Evolutionary conservation across 352 stramenopile genomes (phyloP).

Genomic region (Aphanomyces stellatus): DNA sequence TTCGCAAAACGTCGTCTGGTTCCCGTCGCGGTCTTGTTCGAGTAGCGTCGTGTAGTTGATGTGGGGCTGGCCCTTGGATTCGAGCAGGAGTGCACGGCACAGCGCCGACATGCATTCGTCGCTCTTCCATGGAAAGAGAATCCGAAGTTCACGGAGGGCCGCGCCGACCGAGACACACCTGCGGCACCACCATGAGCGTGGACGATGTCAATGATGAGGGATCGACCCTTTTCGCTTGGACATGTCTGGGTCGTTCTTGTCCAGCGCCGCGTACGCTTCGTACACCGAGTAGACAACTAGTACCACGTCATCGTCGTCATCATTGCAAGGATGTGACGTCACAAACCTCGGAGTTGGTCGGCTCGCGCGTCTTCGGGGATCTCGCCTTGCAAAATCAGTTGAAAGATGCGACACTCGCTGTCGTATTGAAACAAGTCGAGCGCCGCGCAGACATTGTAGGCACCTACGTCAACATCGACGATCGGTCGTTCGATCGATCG

Average conservation of each 20-base stretch:
- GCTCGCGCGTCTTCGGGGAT: constrained; percentile 35
- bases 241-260: constrained; percentile 37
- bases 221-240: not conserved
- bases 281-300: constrained; percentile 34
- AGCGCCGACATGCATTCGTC: constrained; percentile 35
- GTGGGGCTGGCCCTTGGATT: constrained; percentile 17
- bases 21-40: not conserved
- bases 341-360: constrained; percentile 33
- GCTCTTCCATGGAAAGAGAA: constrained; percentile 56
- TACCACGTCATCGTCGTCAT: not conserved
- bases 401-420: constrained; percentile 48
- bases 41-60: constrained; percentile 1
- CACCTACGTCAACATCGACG: not conserved
- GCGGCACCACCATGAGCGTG: not conserved
- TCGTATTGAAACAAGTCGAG: constrained; percentile 33
- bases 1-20: not conserved
- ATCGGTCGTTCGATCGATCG: no score
- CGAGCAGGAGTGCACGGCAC: constrained; percentile 35
- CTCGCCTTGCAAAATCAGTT: constrained; percentile 36
- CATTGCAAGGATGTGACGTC: no score
- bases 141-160: constrained; percentile 34
- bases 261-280: constrained; percentile 36
- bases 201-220: not conserved
- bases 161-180: constrained; percentile 34
- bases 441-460: constrained; percentile 47